Base-by-base conservation (phyloP, 495 filamentous ascomycete genomes). In the Aspergillus sclerotioniger region DNA sequence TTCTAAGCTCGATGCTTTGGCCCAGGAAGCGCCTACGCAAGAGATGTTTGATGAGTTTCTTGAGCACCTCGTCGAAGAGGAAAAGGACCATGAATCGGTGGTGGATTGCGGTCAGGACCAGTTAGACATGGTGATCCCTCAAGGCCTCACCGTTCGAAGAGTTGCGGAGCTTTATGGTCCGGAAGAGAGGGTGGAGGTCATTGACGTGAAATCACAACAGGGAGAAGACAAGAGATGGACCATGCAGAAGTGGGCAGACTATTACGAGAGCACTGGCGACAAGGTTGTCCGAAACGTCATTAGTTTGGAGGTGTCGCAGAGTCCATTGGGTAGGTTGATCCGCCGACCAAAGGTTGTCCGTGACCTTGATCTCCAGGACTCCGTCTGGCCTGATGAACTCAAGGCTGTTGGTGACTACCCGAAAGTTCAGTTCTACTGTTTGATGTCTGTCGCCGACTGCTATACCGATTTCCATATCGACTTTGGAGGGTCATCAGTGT, bases 381-480 rank as follows among this genome's bases (percentile, higher is more conserved):
- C 81, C 1, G 86, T 90, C 9, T 91, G 88, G 88, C 87, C 86
- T 8, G 71, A 79, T 46, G 85, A 86, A 47, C 74, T 86, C 47
- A 71, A 77, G 56, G 77, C 78, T 9, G 79, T 82, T 59, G 80
- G 75, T 16, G 82, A 84, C 56, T 82, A 74, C 29, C 84, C 84
- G 3, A 84, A 83, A 57, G 86, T 89, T 8, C 85, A 88, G 54
- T 87, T 87, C 61, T 89, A 89, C 71, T 87, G 83, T 65, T 70
- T 91, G 37, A 91, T 91, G 88, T 91, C 88, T 29, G 88, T 91
- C 16, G 84, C 86, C 17, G 86, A 91, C 66, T 89, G 86, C 59
- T 91, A 87, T 58, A 91, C 88, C 20, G 88, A 91, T 70, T 91
- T 90, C 60, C 88, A 91, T 67, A 88, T 91, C 61, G 88, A 91